Percentiles rank a stretch among this genome's conserved stretches.
These are phyloP conservation scores for Botryotinia narcissicola DNA, from an alignment of 2,329 filamentous ascomycete species.

Conservation along the genomic window DNA sequence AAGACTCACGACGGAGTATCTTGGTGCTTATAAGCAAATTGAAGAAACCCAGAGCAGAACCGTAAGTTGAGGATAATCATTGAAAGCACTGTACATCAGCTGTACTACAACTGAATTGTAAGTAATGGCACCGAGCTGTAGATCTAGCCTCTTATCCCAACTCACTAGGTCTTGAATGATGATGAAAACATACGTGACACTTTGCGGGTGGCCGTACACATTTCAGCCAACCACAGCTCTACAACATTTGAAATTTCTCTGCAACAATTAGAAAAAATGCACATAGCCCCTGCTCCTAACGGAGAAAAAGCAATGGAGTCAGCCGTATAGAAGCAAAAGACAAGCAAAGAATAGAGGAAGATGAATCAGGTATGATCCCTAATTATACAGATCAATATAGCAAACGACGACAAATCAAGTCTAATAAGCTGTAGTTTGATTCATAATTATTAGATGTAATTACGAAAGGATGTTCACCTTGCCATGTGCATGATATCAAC, in stretches of 20 bases:
- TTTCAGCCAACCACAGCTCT: not conserved
- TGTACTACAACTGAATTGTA: not conserved
- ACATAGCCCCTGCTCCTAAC: not conserved
- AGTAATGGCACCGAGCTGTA: not conserved
- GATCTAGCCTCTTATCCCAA: not conserved
- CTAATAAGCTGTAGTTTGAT: not conserved
- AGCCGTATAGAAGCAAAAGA: not conserved
- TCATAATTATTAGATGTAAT: not conserved
- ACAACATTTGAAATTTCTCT: not conserved
- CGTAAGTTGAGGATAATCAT: not conserved
- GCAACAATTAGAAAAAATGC: not conserved
- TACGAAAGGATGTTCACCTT: not conserved
- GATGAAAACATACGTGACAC: not conserved
- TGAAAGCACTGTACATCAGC: not conserved
- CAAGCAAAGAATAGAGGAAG: not conserved
- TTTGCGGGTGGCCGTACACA: not conserved
- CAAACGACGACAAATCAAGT: rapidly evolving
- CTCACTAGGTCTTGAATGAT: not conserved
- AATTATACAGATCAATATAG: not conserved
- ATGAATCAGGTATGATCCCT: not conserved
- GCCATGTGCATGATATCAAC: not conserved
- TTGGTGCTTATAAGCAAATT: not conserved
- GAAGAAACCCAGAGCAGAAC: too few species aligned
- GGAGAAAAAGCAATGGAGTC: not conserved
- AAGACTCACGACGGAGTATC: not conserved